phyloP scores from a whole-genome alignment of 345 rosid species.

The Mallotus nudiflorus region DNA sequence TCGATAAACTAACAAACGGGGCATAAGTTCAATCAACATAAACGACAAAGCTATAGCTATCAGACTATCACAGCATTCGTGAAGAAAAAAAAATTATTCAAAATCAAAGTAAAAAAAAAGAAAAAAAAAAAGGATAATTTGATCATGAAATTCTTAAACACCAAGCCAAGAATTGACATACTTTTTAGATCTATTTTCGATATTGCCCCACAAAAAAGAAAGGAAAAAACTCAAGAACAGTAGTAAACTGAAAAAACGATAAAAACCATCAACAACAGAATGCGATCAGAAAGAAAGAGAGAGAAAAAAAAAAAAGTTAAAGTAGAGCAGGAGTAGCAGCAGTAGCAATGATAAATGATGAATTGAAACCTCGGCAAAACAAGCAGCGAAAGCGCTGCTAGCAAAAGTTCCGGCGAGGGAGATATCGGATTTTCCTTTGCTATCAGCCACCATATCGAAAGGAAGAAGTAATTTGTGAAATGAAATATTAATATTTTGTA shows the following conservation, averaged over 20 bases:
- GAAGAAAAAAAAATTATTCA: too few relatives aligned
- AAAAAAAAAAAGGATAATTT: background rate
- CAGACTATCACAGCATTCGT: background rate
- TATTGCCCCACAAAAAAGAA: too few relatives aligned
- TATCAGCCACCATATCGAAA: slow-evolving; percentile 70
- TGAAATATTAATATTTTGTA: background rate
- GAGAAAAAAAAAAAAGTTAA: too few relatives aligned
- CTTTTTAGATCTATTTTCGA: too few relatives aligned
- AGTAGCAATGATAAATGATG: too few relatives aligned
- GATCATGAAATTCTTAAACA: background rate
- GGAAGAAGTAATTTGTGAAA: background rate
- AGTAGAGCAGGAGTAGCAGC: too few relatives aligned
- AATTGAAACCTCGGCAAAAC: slow-evolving; percentile 75
- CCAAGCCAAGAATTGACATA: too few relatives aligned
- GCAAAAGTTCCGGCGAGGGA: slow-evolving; percentile 79
- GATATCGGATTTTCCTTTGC: slow-evolving; percentile 70
- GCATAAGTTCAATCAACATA: background rate
- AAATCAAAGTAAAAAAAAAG: too few relatives aligned
- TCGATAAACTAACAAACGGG: background rate
- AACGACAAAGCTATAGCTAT: slow-evolving; percentile 3
- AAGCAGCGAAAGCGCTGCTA: slow-evolving; percentile 94
- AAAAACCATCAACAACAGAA: background rate
- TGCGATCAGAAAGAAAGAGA: background rate
- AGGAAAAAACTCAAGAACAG: too few relatives aligned
- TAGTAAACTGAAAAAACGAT: background rate